Conservation (phyloP, 2,329 filamentous ascomycete genomes). For the Nakataea oryzae region DNA sequence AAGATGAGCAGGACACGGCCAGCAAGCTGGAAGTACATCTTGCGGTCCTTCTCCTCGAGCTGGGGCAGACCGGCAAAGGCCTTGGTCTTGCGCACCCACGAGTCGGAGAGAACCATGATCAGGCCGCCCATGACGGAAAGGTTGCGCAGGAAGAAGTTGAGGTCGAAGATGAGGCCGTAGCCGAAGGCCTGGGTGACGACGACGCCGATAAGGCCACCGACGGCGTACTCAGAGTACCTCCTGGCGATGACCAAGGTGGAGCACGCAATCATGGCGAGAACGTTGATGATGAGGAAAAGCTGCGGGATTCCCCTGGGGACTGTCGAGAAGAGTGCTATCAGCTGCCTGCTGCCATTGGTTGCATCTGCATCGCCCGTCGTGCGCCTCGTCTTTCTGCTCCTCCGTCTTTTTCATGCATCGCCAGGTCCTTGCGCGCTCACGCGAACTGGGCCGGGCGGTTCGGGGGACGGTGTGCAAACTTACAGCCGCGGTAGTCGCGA, state of each 20-base stretch:
- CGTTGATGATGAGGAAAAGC: slow-evolving; percentile 83
- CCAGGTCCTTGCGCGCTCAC: too few species aligned
- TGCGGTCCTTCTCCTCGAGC: slow-evolving; percentile 97
- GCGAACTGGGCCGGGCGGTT: background rate
- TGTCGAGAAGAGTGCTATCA: slow-evolving; percentile 24
- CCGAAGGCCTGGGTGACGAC: slow-evolving; percentile 90
- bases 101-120: slow-evolving; percentile 96
- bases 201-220: slow-evolving; percentile 79
- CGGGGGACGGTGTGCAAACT: slow-evolving; percentile 24
- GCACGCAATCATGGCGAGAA: slow-evolving; percentile 75
- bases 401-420: background rate
- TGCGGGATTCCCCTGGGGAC: slow-evolving; percentile 85
- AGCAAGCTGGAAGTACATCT: slow-evolving; percentile 99
- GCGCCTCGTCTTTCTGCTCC: background rate
- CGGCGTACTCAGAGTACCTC: slow-evolving; percentile 88
- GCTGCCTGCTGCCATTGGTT: slow-evolving; percentile 10
- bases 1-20: slow-evolving; percentile 94
- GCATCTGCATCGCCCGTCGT: background rate
- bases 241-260: slow-evolving; percentile 82
- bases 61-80: slow-evolving; percentile 88
- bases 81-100: slow-evolving; percentile 95
- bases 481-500: slow-evolving; percentile 87
- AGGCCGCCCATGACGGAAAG: slow-evolving; percentile 94
- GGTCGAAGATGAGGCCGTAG: slow-evolving; percentile 95
- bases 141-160: slow-evolving; percentile 99